Percentiles rank a stretch among this genome's conserved stretches.
These are phyloP conservation scores for Phytophthora kernoviae DNA, from an alignment of 352 stramenopile genomes.

Conservation along the genomic window DNA sequence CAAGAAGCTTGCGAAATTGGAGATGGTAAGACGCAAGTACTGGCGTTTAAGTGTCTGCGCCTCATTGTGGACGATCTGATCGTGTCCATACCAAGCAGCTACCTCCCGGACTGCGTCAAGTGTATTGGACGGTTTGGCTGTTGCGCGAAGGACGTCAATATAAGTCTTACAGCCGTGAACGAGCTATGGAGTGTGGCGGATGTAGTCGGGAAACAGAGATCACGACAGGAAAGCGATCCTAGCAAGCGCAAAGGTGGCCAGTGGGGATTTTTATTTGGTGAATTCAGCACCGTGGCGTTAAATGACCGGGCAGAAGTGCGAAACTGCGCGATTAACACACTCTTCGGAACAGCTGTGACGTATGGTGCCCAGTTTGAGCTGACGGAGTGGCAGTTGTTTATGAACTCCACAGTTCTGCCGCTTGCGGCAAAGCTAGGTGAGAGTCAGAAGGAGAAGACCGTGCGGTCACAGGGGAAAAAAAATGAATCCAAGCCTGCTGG, in stretches of 20 bases:
- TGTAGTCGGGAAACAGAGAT: slow-evolving; percentile 72
- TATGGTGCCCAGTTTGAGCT: slow-evolving; percentile 92
- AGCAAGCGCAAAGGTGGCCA: slow-evolving; percentile 37
- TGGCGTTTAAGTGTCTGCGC: slow-evolving; percentile 95
- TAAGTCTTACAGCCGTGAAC: slow-evolving; percentile 97
- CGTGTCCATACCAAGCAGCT: slow-evolving; percentile 77
- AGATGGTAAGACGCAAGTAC: slow-evolving; percentile 79
- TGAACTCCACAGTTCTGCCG: slow-evolving; percentile 94
- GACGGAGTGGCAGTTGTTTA: slow-evolving; percentile 92
- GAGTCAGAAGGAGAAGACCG: slow-evolving; percentile 29
- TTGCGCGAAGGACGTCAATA: slow-evolving; percentile 96
- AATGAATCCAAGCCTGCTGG: slow-evolving; percentile 20
- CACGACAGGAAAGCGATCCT: slow-evolving; percentile 19
- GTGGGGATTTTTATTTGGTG: slow-evolving; percentile 74
- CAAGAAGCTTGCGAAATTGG: slow-evolving; percentile 68
- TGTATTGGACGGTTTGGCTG: slow-evolving; percentile 95
- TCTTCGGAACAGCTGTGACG: slow-evolving; percentile 97
- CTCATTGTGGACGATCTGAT: slow-evolving; percentile 97
- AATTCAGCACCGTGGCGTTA: slow-evolving; percentile 89
- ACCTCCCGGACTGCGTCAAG: slow-evolving; percentile 81
- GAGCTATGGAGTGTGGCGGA: slow-evolving; percentile 95
- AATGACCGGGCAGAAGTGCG: slow-evolving; percentile 94
- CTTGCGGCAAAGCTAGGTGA: slow-evolving; percentile 76
- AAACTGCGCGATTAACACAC: slow-evolving; percentile 97
- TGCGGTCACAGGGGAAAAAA: slow-evolving; percentile 9